Evolutionary conservation across 768 basidiomycete species (phyloP).

Genomic region (Russula sp.): DNA sequence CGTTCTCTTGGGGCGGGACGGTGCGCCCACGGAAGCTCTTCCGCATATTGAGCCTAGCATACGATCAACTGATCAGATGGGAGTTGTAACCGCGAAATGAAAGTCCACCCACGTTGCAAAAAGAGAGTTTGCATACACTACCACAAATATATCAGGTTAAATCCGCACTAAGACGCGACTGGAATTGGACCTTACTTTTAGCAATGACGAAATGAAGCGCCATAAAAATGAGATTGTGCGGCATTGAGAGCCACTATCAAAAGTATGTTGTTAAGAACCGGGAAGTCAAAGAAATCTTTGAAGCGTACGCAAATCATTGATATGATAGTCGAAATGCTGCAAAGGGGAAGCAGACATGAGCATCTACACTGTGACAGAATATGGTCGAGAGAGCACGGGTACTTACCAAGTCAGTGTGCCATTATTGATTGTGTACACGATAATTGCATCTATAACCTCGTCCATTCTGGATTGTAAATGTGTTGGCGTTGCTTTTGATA

Average conservation of each 20-base stretch:
- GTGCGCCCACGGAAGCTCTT: constrained; percentile 12
- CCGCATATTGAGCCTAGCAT: constrained; percentile 19
- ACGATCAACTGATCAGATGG: neutral
- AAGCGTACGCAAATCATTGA: constrained; percentile 19
- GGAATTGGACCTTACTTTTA: constrained; percentile 12
- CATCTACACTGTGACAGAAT: neutral
- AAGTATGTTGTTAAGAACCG: neutral
- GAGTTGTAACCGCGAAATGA: neutral
- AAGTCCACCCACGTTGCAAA: constrained; percentile 16
- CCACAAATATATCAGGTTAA: neutral
- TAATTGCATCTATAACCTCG: constrained; percentile 16
- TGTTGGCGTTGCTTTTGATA: neutral
- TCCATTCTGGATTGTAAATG: constrained; percentile 15
- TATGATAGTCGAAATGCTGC: constrained; percentile 17
- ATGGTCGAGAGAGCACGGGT: neutral
- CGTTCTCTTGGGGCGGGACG: neutral
- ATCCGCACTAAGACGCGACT: neutral
- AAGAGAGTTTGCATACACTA: constrained; percentile 22
- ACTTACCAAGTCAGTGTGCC: constrained; percentile 22
- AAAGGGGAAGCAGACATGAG: neutral
- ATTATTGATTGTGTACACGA: constrained; percentile 23
- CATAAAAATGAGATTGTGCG: constrained; percentile 19
- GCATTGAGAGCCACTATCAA: constrained; percentile 18
- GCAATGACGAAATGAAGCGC: constrained; percentile 21
- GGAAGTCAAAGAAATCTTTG: neutral